Base-by-base conservation (phyloP, 305 asterid species). In the Fraxinus ornus region DNA sequence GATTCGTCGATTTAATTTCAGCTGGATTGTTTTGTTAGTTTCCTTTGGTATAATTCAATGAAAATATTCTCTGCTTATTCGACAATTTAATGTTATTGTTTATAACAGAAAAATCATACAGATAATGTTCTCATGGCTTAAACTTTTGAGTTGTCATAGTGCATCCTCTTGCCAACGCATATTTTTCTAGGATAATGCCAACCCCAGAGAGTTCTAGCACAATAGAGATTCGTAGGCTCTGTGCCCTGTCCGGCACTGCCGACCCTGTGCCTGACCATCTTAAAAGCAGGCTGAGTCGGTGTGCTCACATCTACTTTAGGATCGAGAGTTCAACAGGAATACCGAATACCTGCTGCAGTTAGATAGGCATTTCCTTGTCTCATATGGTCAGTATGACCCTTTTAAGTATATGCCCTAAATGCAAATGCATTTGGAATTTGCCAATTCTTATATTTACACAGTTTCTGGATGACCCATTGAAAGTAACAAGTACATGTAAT, bases 391-490 rank as follows among this genome's bases (percentile, higher is more conserved):
- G 72, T 64, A 24, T 64, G 72, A 64, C 33, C 33, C 72, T 8
- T 22, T 64, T 24, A 64, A 64, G 72, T 39, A 39, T 21, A 24
- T 64, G 15, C 72, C 33, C 5, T 62, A 22, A 22, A 60, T 62
- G 71, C 32, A 62, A 64, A 64, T 64, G 72, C 72, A 64, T 64
- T 64, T 6, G 32, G 72, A 21, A 62, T 22, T 62, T 73, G 36
- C 76, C 79, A 83, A 36, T 86, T 86, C 84, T 84, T 81, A 84
- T 55, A 72, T 32, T 55, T n/a, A 57, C 90, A 85, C 79, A 47
- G 72, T 68, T 81, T 80, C 13, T 64, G 84, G 55, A 83, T 85
- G 88, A 83, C 30, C 22, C 71, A 30, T 55, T 55, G 28, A 17
- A 7, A 17, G 75, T n/a, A 78, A n/a, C 39, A 17, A 44, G 30